Evolutionary conservation across 2,329 filamentous ascomycete genomes (phyloP).

Genomic region (Xylaria sp.): DNA sequence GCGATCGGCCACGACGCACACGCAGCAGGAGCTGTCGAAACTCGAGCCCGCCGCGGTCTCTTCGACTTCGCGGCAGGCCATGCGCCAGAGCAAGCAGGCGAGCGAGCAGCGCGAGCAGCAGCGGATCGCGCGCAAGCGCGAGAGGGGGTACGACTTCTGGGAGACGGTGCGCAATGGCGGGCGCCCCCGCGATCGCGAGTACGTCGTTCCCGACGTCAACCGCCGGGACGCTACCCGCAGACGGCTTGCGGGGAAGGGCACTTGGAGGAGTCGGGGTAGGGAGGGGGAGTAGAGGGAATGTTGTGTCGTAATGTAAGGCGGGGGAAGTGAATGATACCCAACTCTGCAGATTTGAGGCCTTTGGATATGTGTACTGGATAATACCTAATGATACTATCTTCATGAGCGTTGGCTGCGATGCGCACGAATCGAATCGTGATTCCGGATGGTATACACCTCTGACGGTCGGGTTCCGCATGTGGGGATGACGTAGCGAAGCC

Average conservation of each 20-base stretch:
- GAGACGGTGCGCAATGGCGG: conserved; percentile 40
- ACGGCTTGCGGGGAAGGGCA: conserved; percentile 18
- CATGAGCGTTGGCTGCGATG: background rate
- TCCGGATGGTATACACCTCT: background rate
- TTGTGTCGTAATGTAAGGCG: conserved; percentile 3
- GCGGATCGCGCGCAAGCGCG: conserved; percentile 29
- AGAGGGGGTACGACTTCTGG: conserved; percentile 46
- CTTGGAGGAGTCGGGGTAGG: conserved; percentile 23
- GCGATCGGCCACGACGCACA: conserved; percentile 7
- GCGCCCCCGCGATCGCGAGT: conserved; percentile 31
- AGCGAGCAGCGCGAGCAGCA: conserved; percentile 27
- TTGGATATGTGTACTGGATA: background rate
- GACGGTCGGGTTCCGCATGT: background rate
- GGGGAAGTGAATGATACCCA: background rate
- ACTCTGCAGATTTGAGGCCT: background rate
- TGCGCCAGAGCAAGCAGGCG: conserved; percentile 24
- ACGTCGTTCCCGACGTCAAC: conserved; percentile 45
- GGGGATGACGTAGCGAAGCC: background rate
- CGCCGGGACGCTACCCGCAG: conserved; percentile 26
- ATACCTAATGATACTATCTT: background rate
- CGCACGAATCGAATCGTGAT: background rate
- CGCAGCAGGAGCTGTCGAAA: conserved; percentile 21
- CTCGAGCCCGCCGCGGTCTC: conserved; percentile 35
- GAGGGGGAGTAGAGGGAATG: background rate
- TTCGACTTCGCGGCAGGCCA: conserved; percentile 32